A percentile compares a stretch with the other conserved stretches of the same genome.
Evolutionary conservation across 139 green algal species (phyloP).

Genomic region (Haematococcus sp.): DNA sequence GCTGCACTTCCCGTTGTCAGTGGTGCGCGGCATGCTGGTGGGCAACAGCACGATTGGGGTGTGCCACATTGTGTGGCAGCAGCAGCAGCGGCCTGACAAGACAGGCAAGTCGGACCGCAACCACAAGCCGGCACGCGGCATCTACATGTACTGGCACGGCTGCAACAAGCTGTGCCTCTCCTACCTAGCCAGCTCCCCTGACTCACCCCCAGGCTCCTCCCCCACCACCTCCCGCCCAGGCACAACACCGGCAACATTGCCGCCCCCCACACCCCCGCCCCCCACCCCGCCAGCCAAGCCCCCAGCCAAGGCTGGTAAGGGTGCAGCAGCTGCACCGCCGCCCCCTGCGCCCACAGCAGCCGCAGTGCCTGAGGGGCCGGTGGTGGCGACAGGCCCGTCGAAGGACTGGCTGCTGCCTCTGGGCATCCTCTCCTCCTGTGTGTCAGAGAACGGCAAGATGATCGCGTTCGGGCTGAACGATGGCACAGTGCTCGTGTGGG

Average conservation of each 20-base stretch:
- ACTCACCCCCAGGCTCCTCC: background rate
- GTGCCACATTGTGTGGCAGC: slow-evolving; percentile 41
- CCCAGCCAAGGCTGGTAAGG: slow-evolving; percentile 4
- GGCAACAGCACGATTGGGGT: slow-evolving; percentile 12
- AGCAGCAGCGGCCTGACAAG: slow-evolving; percentile 48
- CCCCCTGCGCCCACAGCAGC: background rate
- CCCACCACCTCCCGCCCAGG: background rate
- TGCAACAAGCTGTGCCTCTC: slow-evolving; percentile 38
- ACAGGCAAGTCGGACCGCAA: slow-evolving; percentile 33
- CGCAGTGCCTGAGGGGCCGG: background rate
- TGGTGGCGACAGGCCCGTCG: background rate
- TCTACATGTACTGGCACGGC: slow-evolving; percentile 41
- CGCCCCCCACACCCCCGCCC: background rate
- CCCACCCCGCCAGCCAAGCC: background rate
- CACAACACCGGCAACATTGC: no score
- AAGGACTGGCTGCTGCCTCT: slow-evolving; percentile 39
- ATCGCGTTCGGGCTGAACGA: slow-evolving; percentile 39
- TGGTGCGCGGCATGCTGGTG: slow-evolving; percentile 17
- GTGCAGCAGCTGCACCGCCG: background rate
- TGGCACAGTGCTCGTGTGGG: slow-evolving; percentile 38
- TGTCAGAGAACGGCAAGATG: slow-evolving; percentile 23
- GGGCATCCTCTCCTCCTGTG: slow-evolving; percentile 21
- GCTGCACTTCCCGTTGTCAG: slow-evolving; percentile 6
- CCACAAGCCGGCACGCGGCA: slow-evolving; percentile 37
- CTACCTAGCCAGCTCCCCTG: slow-evolving; percentile 6